A percentile compares a stretch with the other conserved stretches of the same genome.
Conservation (phyloP, 148 eudicot genomes). For the Silene uniflora region DNA sequence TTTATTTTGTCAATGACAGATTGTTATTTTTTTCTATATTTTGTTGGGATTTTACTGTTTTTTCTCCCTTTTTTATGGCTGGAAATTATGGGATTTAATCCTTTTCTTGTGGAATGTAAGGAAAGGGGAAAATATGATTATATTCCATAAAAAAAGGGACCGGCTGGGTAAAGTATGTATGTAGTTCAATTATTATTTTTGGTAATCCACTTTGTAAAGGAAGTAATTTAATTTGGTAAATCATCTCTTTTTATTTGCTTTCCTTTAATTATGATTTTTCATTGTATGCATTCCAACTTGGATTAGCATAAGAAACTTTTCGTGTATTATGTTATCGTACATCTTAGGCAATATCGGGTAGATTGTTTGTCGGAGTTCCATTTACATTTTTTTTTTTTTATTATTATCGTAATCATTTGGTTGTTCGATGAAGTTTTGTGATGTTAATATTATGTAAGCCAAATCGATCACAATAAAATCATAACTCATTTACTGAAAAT, state of each 20-base stretch:
- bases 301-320: too few species aligned
- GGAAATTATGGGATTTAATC: neutral
- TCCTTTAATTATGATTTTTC: neutral
- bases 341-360: too few species aligned
- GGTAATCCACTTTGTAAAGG: constrained; percentile 15
- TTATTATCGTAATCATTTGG: too few species aligned
- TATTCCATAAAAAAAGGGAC: neutral
- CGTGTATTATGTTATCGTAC: too few species aligned
- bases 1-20: constrained; percentile 12
- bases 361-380: too few species aligned
- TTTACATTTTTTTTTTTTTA: too few species aligned
- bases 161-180: neutral
- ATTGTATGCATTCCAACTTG: too few species aligned
- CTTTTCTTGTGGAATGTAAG: neutral
- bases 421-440: too few species aligned
- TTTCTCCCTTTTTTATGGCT: neutral
- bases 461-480: too few species aligned
- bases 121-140: constrained; percentile 5
- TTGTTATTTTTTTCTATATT: neutral
- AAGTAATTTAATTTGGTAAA: neutral
- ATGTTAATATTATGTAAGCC: too few species aligned
- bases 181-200: neutral
- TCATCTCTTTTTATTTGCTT: neutral
- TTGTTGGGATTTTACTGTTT: constrained; percentile 9
- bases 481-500: too few species aligned